These are phyloP conservation scores for Penicillium concentricum DNA, from an alignment of 2,329 filamentous ascomycete species.

Conservation along the genomic window DNA sequence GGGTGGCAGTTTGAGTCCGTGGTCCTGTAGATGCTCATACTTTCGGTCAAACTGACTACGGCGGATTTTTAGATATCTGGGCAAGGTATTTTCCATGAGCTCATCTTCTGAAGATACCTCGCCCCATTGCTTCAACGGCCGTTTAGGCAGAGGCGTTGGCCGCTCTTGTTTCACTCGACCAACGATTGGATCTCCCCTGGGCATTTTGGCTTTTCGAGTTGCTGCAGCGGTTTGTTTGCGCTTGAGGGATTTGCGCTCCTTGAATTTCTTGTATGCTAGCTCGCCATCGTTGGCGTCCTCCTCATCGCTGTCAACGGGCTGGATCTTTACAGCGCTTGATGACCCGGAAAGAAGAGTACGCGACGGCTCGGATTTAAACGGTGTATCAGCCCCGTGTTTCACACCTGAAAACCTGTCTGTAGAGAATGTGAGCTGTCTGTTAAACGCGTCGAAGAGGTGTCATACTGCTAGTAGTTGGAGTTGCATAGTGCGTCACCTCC, in stretches of 20 bases:
- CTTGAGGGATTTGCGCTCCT: conserved; percentile 57
- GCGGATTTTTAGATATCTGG: conserved; percentile 71
- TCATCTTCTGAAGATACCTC: conserved; percentile 54
- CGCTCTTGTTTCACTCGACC: conserved; percentile 35
- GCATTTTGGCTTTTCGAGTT: conserved; percentile 47
- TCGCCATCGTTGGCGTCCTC: conserved; percentile 41
- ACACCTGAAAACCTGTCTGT: conserved; percentile 2
- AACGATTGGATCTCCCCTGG: conserved; percentile 42
- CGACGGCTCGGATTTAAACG: conserved; percentile 3
- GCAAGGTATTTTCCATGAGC: conserved; percentile 60
- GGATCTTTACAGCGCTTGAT: conserved; percentile 22
- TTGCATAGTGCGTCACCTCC: conserved; percentile 36
- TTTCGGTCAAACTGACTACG: conserved; percentile 66
- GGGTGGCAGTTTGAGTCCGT: conserved; percentile 74
- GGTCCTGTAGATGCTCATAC: conserved; percentile 60
- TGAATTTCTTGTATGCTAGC: conserved; percentile 61
- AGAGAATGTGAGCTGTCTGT: conserved; percentile 20
- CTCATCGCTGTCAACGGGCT: conserved; percentile 28
- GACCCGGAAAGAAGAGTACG: conserved; percentile 8
- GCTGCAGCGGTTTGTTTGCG: conserved; percentile 53
- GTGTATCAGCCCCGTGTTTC: not conserved
- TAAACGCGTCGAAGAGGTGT: conserved; percentile 7
- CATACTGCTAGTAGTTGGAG: conserved; percentile 13
- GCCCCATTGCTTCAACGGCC: conserved; percentile 42
- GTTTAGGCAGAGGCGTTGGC: conserved; percentile 21